Evolutionary conservation across 2,329 filamentous ascomycete species (phyloP).

Genomic region (Aspergillus sergii): DNA sequence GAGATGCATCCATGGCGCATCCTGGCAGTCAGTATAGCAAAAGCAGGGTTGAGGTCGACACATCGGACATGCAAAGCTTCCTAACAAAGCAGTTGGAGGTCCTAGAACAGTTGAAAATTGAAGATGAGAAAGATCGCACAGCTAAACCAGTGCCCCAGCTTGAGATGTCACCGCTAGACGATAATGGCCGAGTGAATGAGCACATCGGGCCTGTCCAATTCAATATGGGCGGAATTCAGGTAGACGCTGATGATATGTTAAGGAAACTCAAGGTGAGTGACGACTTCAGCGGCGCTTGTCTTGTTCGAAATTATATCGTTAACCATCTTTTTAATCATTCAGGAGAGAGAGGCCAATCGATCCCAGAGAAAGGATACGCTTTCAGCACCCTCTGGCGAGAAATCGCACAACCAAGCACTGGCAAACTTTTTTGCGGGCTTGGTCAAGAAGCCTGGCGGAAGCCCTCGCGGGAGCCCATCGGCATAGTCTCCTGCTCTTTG

Average conservation of each 20-base stretch:
- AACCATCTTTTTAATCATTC: neutral
- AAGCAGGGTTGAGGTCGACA: conserved; percentile 60
- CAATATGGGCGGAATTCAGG: conserved; percentile 97
- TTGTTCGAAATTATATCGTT: neutral
- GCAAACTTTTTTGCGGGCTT: conserved; percentile 63
- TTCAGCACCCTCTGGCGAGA: conserved; percentile 44
- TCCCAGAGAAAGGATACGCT: conserved; percentile 38
- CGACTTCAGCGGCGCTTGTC: neutral
- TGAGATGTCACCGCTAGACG: conserved; percentile 41
- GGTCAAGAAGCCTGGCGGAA: conserved; percentile 53
- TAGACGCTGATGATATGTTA: conserved; percentile 92
- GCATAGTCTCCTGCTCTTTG: conserved; percentile 21
- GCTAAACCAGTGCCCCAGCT: conserved; percentile 37
- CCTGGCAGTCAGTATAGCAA: conserved; percentile 49
- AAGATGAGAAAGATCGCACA: conserved; percentile 54
- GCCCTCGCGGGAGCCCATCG: conserved; percentile 42
- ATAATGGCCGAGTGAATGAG: conserved; percentile 60
- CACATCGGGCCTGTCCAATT: conserved; percentile 95
- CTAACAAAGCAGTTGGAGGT: conserved; percentile 72
- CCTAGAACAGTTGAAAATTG: conserved; percentile 66
- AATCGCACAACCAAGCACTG: conserved; percentile 61
- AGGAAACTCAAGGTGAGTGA: conserved; percentile 76
- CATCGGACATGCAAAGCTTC: conserved; percentile 77
- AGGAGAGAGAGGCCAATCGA: conserved; percentile 50
- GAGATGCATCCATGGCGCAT: conserved; percentile 60